phyloP scores from a whole-genome alignment of 805 yeast species.

The Saccharomycopsis synnaedendra region DNA sequence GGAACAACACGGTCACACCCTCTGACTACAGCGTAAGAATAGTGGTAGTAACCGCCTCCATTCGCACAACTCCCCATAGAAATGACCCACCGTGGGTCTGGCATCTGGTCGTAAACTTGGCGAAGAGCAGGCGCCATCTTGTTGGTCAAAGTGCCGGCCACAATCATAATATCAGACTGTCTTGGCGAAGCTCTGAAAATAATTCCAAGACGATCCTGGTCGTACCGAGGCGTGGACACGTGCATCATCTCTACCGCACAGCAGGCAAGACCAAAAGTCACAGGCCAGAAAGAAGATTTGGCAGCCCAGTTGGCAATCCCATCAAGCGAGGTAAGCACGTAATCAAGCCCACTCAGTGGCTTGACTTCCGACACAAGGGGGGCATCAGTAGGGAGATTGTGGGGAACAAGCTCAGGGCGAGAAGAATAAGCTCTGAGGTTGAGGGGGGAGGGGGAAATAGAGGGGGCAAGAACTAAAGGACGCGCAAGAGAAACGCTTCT shows the following conservation, averaged over 20 bases:
- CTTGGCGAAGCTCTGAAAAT: constrained; percentile 92
- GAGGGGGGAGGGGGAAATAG: no score
- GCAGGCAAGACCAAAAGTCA: constrained; percentile 84
- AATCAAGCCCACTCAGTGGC: constrained; percentile 53
- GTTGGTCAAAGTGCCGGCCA: constrained; percentile 84
- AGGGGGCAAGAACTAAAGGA: no score
- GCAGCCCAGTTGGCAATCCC: constrained; percentile 85
- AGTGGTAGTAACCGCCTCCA: constrained; percentile 90
- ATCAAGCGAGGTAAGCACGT: constrained; percentile 72
- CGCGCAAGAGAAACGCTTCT: no score
- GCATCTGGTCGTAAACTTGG: constrained; percentile 91
- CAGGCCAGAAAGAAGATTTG: constrained; percentile 89
- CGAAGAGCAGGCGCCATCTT: constrained; percentile 92
- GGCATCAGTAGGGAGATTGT: constrained; percentile 48
- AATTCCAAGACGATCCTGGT: constrained; percentile 85
- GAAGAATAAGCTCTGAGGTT: neutral
- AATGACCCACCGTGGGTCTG: constrained; percentile 90
- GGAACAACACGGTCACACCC: constrained; percentile 87
- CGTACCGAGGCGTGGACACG: constrained; percentile 81
- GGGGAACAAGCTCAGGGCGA: constrained; percentile 30
- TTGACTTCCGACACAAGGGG: constrained; percentile 62
- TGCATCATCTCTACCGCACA: constrained; percentile 97
- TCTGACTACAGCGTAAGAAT: constrained; percentile 78
- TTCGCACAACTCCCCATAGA: constrained; percentile 93
- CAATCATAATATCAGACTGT: constrained; percentile 86